These are phyloP conservation scores for Scenedesmus sp. DNA, from an alignment of 163 green algal species.

Conservation along the genomic window DNA sequence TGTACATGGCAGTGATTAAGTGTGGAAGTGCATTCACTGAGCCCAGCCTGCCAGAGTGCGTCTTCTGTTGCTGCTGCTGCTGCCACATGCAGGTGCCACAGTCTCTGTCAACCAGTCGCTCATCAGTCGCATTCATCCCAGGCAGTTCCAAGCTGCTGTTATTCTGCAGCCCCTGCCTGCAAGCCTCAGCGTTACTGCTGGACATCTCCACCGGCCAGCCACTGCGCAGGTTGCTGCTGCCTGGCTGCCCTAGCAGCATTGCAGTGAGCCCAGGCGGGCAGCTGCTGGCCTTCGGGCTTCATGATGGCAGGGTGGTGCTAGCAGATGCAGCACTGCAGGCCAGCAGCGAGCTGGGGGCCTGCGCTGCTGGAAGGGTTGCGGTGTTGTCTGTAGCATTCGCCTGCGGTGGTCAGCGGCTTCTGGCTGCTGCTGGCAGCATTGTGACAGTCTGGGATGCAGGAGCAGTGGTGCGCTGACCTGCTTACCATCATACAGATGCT, in stretches of 20 bases:
- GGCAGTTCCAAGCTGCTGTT: conserved; percentile 39
- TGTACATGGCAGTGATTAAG: too few species aligned
- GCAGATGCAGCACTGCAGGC: not conserved
- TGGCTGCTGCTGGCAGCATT: conserved; percentile 25
- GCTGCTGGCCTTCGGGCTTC: conserved; percentile 25
- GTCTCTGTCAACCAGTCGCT: not conserved
- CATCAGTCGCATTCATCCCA: conserved; percentile 28
- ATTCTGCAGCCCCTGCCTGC: conserved; percentile 54
- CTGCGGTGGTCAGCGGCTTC: not conserved
- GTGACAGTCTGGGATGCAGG: conserved; percentile 36
- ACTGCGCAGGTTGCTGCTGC: conserved; percentile 19
- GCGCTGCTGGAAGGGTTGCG: not conserved
- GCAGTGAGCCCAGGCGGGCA: not conserved
- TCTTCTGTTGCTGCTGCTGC: not conserved
- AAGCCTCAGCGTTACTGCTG: conserved; percentile 1
- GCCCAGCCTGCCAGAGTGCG: too few species aligned
- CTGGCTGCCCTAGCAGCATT: not conserved
- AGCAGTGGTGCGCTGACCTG: not conserved
- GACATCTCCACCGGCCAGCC: conserved; percentile 5
- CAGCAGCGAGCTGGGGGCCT: not conserved
- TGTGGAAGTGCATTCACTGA: too few species aligned
- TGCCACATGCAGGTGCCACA: conserved; percentile 36
- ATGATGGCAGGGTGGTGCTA: conserved; percentile 26
- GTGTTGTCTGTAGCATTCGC: conserved; percentile 6
- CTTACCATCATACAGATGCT: not conserved